Evolutionary conservation across 495 filamentous ascomycete genomes (phyloP).

Genomic region (Tetracladium marchalianum): DNA sequence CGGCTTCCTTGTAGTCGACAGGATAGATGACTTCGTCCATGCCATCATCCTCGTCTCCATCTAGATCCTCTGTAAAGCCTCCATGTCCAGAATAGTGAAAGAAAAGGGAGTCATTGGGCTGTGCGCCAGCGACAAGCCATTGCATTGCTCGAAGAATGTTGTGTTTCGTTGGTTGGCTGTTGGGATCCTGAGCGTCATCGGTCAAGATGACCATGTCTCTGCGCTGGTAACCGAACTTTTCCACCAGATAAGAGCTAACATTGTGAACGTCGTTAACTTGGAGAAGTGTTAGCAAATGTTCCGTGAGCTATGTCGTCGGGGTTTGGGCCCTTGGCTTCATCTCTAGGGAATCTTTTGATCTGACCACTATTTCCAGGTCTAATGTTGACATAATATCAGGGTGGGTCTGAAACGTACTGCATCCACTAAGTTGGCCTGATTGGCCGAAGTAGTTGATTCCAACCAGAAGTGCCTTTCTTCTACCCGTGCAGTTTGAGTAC

Average conservation of each 20-base stretch:
- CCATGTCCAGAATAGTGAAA: slow-evolving; percentile 92
- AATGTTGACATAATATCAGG: no score
- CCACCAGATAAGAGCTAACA: slow-evolving; percentile 82
- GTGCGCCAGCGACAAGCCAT: slow-evolving; percentile 90
- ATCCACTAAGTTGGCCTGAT: slow-evolving; percentile 78
- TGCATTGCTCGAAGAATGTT: slow-evolving; percentile 96
- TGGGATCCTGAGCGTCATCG: slow-evolving; percentile 92
- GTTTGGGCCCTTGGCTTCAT: no score
- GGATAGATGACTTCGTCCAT: slow-evolving; percentile 97
- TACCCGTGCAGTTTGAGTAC: slow-evolving; percentile 83
- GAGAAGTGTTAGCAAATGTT: no score
- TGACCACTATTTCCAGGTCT: no score
- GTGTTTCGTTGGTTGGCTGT: slow-evolving; percentile 88
- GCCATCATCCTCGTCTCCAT: slow-evolving; percentile 89
- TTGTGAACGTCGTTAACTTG: slow-evolving; percentile 85
- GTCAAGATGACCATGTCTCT: slow-evolving; percentile 98
- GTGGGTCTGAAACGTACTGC: slow-evolving; percentile 30
- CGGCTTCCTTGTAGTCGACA: slow-evolving; percentile 76
- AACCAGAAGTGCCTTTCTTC: slow-evolving; percentile 83
- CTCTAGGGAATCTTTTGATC: no score
- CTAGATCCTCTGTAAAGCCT: slow-evolving; percentile 82
- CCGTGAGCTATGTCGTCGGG: no score
- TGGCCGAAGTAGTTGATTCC: slow-evolving; percentile 97
- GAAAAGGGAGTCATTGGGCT: slow-evolving; percentile 88
- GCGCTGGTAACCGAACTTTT: slow-evolving; percentile 80